Base-by-base conservation (phyloP, 768 basidiomycete genomes). In the Chalciporus chontae region DNA sequence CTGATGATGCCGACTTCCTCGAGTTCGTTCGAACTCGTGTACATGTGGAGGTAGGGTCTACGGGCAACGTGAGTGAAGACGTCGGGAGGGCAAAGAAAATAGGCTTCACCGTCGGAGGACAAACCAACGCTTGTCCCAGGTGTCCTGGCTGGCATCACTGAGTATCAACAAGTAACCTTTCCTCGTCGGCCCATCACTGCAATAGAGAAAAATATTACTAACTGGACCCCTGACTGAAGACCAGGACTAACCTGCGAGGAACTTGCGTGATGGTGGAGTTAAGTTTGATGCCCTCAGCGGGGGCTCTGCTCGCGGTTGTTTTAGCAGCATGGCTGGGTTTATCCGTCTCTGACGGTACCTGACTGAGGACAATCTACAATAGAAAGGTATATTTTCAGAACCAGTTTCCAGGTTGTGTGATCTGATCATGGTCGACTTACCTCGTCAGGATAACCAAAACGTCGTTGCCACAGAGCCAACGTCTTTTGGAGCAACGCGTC, bases 1-100 rank as follows among this genome's bases (percentile, higher is more conserved):
- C 88, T 91, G 62, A 97, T 83, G 46, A 94, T 73, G 13, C 84
- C 85, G 13, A 83, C 73, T 67, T 96, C 93, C 56, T 94, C 89
- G 9, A 87, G 66, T 65, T 96, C 92, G 56, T 83, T 85, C 6
- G 88, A 87, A 55, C 84, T 83, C n/a, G 78, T 74, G 69, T 94
- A 96, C 47, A 96, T 73, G 56, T 92, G 83, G 7, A 98, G 77
- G 68, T 96, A 94, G 0, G 95, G 95, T 58, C 95, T 94, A 45
- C 15, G 36, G 32, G 41, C 11, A n/a, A 43, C 46, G 19, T 54
- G 31, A 50, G 48, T 17, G 44, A 47, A 44, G 15, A 11, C 19
- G 2, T 18, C 26, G 34, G 13, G 36, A 47, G 19, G 31, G 19
- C 47, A 50, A 32, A 23, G 9, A 36, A 15, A 4, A 31, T 31